Base-by-base conservation (phyloP, 371 early-diverging fungal genomes). In the Syncephalis plumigaleata region DNA sequence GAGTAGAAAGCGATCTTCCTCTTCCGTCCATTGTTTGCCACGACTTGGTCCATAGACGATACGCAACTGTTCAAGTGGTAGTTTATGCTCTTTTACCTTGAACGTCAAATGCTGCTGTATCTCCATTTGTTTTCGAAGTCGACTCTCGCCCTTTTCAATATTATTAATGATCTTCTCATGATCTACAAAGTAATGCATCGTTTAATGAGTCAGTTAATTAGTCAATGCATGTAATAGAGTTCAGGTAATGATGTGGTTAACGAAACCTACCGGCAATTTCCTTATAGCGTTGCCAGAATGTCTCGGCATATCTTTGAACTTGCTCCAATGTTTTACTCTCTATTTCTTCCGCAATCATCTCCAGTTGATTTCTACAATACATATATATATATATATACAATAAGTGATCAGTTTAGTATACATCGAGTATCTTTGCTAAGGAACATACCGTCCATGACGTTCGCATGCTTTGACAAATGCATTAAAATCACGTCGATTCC, bases 1-100 rank as follows among this genome's bases (percentile, higher is more conserved):
- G 26, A 97, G 61, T 58, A 97, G 54, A 64, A 91, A 97, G 8
- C 92, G 82, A 62, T 97, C 98, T 63, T 97, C 98, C 37, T 91
- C 93, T 52, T 95, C 96, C 2, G 87, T 87, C 2, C 54, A 60
- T 56, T 75, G 94, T 56, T 89, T 91, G 47, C 91, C 89, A 49
- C 80, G 84, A 40, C 75, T 81, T 48, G 77, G 78, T 55, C 70
- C 73, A 58, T 94, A 91, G 2, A 78, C 75, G 31, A 96, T 75
- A 62, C 76, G 75, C 48, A 94, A 69, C 54, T 93, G 86, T 50
- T 84, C 81, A 36, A 91, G 65, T 8, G 95, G 92, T 9, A 79
- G 63, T 26, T 79, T 77, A 47, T 84, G 77, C 38, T 71, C 65
- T 21, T 67, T 59, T 11, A 87, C 71, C 56, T 84, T 84, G 18